Evolutionary conservation across 306 rosid species (phyloP).

Genomic region (Cicer cuneatum): DNA sequence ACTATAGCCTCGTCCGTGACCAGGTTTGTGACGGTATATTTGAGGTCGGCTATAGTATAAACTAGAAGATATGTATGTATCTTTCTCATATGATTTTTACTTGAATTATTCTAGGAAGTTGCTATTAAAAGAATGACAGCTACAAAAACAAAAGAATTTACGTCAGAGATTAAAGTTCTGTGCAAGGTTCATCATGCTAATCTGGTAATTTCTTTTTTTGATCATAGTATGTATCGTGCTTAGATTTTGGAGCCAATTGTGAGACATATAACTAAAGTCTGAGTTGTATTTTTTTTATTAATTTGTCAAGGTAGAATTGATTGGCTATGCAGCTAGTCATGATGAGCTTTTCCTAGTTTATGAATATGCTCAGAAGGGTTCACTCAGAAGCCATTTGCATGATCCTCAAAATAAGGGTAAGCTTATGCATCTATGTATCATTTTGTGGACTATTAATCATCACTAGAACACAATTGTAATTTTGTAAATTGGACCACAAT

Average conservation of each 20-base stretch:
- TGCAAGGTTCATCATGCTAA: slow-evolving; percentile 97
- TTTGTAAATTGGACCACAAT: too few species aligned
- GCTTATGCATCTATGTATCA: slow-evolving; percentile 40
- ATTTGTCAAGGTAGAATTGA: slow-evolving; percentile 96
- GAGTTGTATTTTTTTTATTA: slow-evolving; percentile 51
- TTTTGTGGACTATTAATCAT: slow-evolving; percentile 22
- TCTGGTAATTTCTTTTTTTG: slow-evolving; percentile 65
- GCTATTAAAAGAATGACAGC: slow-evolving; percentile 97
- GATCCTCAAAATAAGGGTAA: slow-evolving; percentile 94
- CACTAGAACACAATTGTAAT: background rate
- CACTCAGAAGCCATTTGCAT: slow-evolving; percentile 88
- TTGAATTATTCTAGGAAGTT: slow-evolving; percentile 75
- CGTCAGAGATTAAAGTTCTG: slow-evolving; percentile 89
- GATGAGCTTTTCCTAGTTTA: slow-evolving; percentile 87
- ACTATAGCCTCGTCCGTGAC: slow-evolving; percentile 73
- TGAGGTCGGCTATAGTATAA: slow-evolving; percentile 9
- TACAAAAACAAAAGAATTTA: slow-evolving; percentile 87
- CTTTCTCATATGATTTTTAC: slow-evolving; percentile 35
- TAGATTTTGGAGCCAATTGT: slow-evolving; percentile 47
- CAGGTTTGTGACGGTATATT: slow-evolving; percentile 65
- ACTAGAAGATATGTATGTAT: slow-evolving; percentile 6
- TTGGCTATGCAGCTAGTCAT: slow-evolving; percentile 90
- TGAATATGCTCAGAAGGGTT: slow-evolving; percentile 96
- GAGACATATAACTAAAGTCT: slow-evolving; percentile 44
- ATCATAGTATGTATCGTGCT: slow-evolving; percentile 15